These are phyloP conservation scores for Allomyces javanicus DNA, from an alignment of 192 early-diverging fungal genomes.

Conservation along the genomic window DNA sequence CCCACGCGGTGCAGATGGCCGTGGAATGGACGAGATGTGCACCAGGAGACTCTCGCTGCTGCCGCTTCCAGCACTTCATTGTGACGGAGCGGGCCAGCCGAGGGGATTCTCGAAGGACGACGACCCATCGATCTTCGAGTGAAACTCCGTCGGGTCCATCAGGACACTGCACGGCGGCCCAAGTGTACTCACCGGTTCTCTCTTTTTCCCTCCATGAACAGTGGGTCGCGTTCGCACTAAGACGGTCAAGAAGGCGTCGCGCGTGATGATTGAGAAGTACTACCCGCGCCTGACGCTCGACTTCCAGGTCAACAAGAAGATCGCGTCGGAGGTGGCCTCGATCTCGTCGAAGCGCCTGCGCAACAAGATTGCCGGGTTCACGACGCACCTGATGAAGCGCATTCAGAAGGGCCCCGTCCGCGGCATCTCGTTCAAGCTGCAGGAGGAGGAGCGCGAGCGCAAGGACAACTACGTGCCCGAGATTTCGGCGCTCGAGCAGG, in stretches of 20 bases:
- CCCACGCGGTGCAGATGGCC: too few species aligned
- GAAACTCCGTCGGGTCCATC: too few species aligned
- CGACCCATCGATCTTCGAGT: too few species aligned
- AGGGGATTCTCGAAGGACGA: too few species aligned
- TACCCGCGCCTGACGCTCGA: constrained; percentile 96
- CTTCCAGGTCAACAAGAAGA: constrained; percentile 99
- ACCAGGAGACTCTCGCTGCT: too few species aligned
- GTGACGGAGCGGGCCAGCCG: too few species aligned
- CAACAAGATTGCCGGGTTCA: constrained; percentile 99
- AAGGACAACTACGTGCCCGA: constrained; percentile 99
- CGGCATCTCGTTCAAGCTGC: constrained; percentile 99
- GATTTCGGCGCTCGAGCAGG: constrained; percentile 81
- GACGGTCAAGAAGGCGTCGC: constrained; percentile 99
- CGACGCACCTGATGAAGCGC: constrained; percentile 99
- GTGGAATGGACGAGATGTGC: too few species aligned
- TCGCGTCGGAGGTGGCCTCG: constrained; percentile 90
- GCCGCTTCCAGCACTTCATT: too few species aligned
- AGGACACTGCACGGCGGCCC: too few species aligned
- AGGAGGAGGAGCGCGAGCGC: constrained; percentile 99
- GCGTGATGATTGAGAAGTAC: constrained; percentile 99
- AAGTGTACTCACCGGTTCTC: too few species aligned
- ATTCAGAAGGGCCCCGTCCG: constrained; percentile 95
- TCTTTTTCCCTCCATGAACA: neutral
- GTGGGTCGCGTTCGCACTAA: constrained; percentile 96
- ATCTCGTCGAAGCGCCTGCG: constrained; percentile 97